A percentile compares a stretch with the other conserved stretches of the same genome.
Conservation (phyloP, 352 stramenopile genomes). For the Globisporangium cylindrosporum region DNA sequence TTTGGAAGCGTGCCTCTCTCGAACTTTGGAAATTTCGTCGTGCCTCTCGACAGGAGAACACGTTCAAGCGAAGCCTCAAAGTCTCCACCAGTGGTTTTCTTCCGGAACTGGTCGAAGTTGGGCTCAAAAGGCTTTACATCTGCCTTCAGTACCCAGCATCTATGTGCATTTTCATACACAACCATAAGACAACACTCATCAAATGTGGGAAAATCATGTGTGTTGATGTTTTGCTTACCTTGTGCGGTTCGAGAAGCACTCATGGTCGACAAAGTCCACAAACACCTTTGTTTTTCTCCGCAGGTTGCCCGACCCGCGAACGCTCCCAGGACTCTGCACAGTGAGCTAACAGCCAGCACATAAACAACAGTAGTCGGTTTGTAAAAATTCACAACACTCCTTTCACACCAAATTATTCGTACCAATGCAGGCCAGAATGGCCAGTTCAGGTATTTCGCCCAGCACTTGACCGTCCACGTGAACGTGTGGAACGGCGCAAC, state of each 20-base stretch:
- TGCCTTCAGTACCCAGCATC: conserved; percentile 39
- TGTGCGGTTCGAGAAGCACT: conserved; percentile 25
- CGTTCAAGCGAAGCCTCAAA: conserved; percentile 40
- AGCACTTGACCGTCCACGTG: conserved; percentile 70
- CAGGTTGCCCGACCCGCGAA: conserved; percentile 31
- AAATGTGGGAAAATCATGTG: conserved; percentile 19
- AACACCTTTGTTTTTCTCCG: conserved; percentile 28
- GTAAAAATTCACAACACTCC: background rate
- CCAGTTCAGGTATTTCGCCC: conserved; percentile 73
- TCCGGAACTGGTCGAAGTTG: conserved; percentile 25
- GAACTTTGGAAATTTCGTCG: conserved; percentile 43
- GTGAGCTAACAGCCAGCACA: conserved; percentile 35
- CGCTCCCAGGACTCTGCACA: conserved; percentile 44
- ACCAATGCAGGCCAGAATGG: conserved; percentile 64
- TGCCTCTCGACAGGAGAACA: conserved; percentile 35
- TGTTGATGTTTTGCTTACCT: background rate
- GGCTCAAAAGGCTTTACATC: conserved; percentile 34
- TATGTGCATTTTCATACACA: conserved; percentile 11
- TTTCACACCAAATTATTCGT: background rate
- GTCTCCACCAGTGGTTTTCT: conserved; percentile 22
- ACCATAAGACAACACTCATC: background rate
- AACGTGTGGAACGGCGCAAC: conserved; percentile 69
- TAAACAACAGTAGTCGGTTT: background rate
- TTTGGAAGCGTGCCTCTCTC: conserved; percentile 30
- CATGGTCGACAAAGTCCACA: conserved; percentile 52